These are phyloP conservation scores for Penicillium oxalicum DNA, from an alignment of 2,329 filamentous ascomycete genomes.

Conservation along the genomic window DNA sequence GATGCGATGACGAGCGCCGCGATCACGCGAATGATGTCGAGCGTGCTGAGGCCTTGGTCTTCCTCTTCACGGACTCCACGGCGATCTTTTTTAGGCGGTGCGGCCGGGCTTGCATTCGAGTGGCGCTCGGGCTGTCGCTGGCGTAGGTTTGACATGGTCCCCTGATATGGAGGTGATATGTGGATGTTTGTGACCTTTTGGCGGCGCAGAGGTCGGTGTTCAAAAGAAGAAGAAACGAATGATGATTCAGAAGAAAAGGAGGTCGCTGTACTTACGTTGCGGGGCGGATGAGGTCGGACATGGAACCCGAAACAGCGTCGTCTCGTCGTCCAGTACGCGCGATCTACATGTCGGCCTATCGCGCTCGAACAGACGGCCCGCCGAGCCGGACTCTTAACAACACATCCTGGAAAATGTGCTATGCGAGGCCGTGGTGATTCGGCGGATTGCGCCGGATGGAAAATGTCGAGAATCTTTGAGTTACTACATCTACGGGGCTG, in stretches of 20 bases:
- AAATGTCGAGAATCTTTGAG: too few species aligned
- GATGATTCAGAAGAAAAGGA: too few species aligned
- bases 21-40: constrained; percentile 66
- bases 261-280: background rate
- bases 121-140: constrained; percentile 21
- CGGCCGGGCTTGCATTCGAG: constrained; percentile 6
- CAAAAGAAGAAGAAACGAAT: too few species aligned
- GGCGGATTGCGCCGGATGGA: too few species aligned
- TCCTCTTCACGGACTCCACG: constrained; percentile 16
- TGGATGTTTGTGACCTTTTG: background rate
- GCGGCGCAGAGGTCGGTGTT: too few species aligned
- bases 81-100: constrained; percentile 6
- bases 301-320: background rate
- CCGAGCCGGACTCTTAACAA: too few species aligned
- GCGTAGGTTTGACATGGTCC: constrained; percentile 27
- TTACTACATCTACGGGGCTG: too few species aligned
- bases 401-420: too few species aligned
- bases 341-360: background rate
- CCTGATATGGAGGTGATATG: background rate
- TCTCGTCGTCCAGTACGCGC: background rate
- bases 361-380: too few species aligned
- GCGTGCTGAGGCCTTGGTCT: constrained; percentile 34
- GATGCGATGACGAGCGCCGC: constrained; percentile 62
- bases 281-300: constrained; percentile 1
- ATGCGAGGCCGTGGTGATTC: too few species aligned